A percentile compares a stretch with the other conserved stretches of the same genome.
Evolutionary conservation across 345 rosid genomes (phyloP).

Genomic region (Isatis tinctoria): DNA sequence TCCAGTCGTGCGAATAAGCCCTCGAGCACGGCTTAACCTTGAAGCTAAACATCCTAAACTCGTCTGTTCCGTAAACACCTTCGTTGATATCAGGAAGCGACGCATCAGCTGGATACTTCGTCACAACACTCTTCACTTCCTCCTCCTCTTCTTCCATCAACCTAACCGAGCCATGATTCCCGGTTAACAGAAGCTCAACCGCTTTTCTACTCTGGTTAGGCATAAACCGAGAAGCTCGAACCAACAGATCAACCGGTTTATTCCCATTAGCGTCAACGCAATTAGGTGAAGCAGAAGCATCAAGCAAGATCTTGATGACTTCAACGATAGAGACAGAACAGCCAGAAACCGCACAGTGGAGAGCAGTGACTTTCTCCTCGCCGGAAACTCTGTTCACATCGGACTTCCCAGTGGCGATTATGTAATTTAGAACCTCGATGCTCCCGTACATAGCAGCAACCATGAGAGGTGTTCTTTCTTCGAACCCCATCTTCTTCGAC

Average conservation of each 20-base stretch:
- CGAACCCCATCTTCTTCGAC: constrained; percentile 78
- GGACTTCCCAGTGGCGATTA: constrained; percentile 42
- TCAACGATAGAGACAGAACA: constrained; percentile 50
- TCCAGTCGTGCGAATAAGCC: constrained; percentile 99
- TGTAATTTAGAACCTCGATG: constrained; percentile 49
- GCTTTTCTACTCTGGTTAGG: constrained; percentile 47
- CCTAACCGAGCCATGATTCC: constrained; percentile 41
- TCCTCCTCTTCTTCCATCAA: constrained; percentile 38
- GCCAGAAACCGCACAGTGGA: constrained; percentile 90
- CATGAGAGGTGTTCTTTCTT: constrained; percentile 79
- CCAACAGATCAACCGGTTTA: constrained; percentile 58
- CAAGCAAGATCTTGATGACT: constrained; percentile 62
- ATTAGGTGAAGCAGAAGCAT: constrained; percentile 57
- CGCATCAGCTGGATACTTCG: constrained; percentile 74
- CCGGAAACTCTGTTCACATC: constrained; percentile 70
- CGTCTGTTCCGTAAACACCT: constrained; percentile 80
- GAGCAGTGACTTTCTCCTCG: constrained; percentile 75
- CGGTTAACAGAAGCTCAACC: constrained; percentile 58
- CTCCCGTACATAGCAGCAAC: constrained; percentile 87
- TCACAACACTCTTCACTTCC: constrained; percentile 37
- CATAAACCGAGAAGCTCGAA: constrained; percentile 33
- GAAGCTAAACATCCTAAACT: constrained; percentile 89
- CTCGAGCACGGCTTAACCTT: constrained; percentile 98
- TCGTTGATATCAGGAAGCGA: constrained; percentile 89
- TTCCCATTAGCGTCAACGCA: constrained; percentile 61